Evolutionary conservation across 169 alveolate species (phyloP).

Genomic region (Blepharisma undulans): DNA sequence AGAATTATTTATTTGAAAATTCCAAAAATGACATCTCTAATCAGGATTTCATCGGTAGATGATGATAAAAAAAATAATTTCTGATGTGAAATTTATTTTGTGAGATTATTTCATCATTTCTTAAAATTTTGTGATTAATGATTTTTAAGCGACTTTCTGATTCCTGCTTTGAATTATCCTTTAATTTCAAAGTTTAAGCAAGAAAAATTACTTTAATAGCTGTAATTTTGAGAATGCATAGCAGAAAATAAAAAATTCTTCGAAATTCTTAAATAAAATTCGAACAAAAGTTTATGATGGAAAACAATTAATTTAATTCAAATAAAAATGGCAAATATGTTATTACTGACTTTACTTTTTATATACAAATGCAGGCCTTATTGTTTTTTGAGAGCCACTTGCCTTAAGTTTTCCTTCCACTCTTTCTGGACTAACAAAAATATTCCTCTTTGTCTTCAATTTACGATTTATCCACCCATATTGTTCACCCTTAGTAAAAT

Average conservation of each 20-base stretch:
- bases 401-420: background rate
- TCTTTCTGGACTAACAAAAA: background rate
- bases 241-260: background rate
- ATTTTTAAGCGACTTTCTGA: too few relatives aligned
- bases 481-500: background rate
- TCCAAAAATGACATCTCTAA: background rate
- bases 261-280: background rate
- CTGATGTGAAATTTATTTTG: background rate
- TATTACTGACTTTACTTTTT: background rate
- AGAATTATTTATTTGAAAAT: background rate
- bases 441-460: background rate
- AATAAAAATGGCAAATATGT: background rate
- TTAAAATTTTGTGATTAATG: background rate
- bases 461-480: background rate
- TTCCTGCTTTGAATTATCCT: background rate
- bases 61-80: background rate
- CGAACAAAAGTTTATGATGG: background rate
- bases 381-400: background rate
- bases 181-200: too few relatives aligned
- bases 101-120: background rate
- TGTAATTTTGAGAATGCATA: background rate
- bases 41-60: background rate
- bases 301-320: background rate
- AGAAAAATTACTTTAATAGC: background rate
- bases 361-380: background rate